Evolutionary conservation across 169 alveolate species (phyloP), one percentile per base, ranked within the genome.

Genomic region (Eimeria praecox): DNA sequence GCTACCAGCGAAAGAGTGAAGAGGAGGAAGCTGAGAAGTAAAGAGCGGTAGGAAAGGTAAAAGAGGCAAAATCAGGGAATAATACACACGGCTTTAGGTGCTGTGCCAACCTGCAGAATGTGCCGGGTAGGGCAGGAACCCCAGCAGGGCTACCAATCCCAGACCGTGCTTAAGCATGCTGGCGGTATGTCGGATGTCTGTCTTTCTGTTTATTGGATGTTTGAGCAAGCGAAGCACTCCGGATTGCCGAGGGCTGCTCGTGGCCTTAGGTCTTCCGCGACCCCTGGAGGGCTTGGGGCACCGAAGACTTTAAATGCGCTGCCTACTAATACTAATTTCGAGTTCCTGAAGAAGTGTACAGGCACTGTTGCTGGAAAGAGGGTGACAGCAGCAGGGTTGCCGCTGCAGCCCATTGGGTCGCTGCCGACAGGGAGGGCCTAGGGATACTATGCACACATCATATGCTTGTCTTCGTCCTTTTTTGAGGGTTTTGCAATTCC

Each of bases 91-190:
- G 27, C 78, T 66, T 20, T 66, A 16, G 78, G 20, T 30, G 20
- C 27, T 66, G 42, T 4, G 78, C 78, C 78, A 77, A 85, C 92
- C 92, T 27, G 75, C 59, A 44, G 78, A 20, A 30, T 59, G 75
- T 20, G 77, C 78, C 1, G 78, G 78, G 33, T 59, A 40, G 69
- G 73, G 71, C 2, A 85, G 78, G 80, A 85, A 78, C 92, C 49
- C 54, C n/a, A 85, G 38, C 38, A 56, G 64, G 38, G 92, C 92
- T 54, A 56, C 59, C 59, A 33, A 10, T 9, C 92, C 77, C 77
- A 52, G 27, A 1, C n/a, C 35, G 22, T 33, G 92, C 22, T 69
- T 56, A 33, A 38, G 35, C 92, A 85, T 85, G 92, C n/a, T 56
- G 92, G 2, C 8, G 10, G 40, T 16, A 0, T 16, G 2, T 82